A percentile compares a stretch with the other conserved stretches of the same genome.
phyloP scores from a whole-genome alignment of 768 basidiomycete species.

The Mrakia hoshinonis region DNA sequence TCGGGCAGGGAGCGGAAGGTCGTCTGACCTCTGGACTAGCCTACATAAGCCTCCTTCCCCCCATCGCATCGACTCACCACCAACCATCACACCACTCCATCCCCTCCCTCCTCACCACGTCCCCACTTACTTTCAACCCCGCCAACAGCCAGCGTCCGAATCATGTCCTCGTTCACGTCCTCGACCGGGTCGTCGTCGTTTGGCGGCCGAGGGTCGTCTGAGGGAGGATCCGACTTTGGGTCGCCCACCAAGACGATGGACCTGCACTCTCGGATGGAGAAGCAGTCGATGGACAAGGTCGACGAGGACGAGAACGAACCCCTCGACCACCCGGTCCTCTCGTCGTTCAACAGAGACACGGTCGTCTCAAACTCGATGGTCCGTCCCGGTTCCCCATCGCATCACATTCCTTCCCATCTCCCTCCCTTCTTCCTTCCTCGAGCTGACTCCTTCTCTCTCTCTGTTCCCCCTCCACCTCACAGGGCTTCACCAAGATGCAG shows the following conservation, averaged over 20 bases:
- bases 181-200: too few species aligned
- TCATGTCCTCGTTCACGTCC: background rate
- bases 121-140: background rate
- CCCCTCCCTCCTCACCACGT: background rate
- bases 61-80: background rate
- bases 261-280: background rate
- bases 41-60: too few species aligned
- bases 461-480: background rate
- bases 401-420: background rate
- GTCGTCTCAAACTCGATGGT: background rate
- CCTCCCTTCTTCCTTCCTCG: background rate
- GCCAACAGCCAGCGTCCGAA: background rate
- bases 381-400: background rate
- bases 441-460: background rate
- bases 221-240: background rate
- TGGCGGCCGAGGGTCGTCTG: too few species aligned
- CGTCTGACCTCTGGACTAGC: too few species aligned
- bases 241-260: background rate
- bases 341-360: background rate
- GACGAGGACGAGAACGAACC: background rate
- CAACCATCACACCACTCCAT: background rate
- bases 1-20: too few species aligned
- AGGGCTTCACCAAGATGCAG: constrained; percentile 5
- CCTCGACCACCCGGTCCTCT: constrained; percentile 1
- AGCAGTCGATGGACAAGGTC: background rate